These are phyloP conservation scores for Rehmannia glutinosa DNA, from an alignment of 257 asterid genomes.

Conservation along the genomic window DNA sequence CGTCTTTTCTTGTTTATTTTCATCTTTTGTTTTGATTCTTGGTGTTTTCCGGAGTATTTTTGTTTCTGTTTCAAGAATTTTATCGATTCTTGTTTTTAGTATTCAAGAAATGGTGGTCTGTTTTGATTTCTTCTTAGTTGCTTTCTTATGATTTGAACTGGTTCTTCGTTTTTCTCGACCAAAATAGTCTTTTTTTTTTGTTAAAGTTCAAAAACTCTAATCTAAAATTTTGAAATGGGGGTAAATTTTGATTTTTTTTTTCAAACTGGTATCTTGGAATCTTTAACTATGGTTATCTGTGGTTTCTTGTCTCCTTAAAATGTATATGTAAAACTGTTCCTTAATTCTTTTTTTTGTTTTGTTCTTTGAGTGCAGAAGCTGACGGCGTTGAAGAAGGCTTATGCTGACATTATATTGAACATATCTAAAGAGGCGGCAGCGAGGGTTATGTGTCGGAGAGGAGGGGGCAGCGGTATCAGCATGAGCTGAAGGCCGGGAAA, in stretches of 20 bases:
- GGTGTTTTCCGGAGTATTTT: background rate
- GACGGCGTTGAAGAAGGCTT: conserved; percentile 67
- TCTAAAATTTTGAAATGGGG: conserved; percentile 6
- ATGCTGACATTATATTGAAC: conserved; percentile 65
- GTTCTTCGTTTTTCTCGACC: background rate
- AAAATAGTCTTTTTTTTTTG: background rate
- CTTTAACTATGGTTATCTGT: no score
- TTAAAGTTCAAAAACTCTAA: background rate
- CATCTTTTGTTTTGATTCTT: background rate
- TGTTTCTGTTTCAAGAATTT: no score
- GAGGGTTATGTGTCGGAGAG: conserved; percentile 66
- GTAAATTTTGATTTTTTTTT: background rate
- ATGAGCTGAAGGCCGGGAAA: conserved; percentile 57
- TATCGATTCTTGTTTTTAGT: no score
- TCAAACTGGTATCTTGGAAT: background rate
- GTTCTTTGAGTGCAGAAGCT: conserved; percentile 42
- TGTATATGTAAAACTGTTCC: background rate
- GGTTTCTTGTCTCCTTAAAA: background rate
- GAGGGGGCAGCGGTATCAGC: conserved; percentile 52
- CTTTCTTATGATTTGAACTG: background rate
- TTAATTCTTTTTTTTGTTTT: conserved; percentile 1
- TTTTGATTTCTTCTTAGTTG: background rate
- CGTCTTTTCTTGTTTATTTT: background rate
- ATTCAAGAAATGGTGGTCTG: no score
- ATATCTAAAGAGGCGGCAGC: conserved; percentile 71